Percentiles rank a stretch among this genome's conserved stretches.
Conservation (phyloP, 108 stramenopile genomes). For the Cyclostephanos invisitatus region DNA sequence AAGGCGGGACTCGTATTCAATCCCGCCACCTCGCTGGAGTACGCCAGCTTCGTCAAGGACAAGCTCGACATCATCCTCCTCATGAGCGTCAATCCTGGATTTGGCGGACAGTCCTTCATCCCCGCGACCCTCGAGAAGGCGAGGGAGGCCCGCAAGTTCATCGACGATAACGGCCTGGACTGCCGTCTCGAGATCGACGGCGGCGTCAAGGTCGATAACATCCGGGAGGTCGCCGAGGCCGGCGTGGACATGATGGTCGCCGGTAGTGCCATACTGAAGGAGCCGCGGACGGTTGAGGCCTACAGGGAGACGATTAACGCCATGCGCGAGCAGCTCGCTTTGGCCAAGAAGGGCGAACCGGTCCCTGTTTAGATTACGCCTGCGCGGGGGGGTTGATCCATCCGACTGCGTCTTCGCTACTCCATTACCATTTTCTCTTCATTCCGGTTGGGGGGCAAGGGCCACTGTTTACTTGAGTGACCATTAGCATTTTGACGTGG, state of each 20-base stretch:
- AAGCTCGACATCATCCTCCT: conserved; percentile 98
- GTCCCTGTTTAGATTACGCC: too few relatives aligned
- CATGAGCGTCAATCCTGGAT: conserved; percentile 98
- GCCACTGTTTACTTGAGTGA: too few relatives aligned
- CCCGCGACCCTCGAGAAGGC: conserved; percentile 92
- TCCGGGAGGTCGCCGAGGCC: conserved; percentile 94
- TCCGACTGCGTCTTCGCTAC: too few relatives aligned
- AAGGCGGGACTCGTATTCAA: conserved; percentile 98
- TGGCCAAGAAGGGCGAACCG: too few relatives aligned
- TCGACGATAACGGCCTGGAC: conserved; percentile 94
- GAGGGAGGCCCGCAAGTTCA: conserved; percentile 92
- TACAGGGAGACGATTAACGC: conserved; percentile 95
- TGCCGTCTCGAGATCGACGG: conserved; percentile 97
- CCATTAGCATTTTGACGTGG: too few relatives aligned
- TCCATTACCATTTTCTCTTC: too few relatives aligned
- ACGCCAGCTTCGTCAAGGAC: conserved; percentile 90
- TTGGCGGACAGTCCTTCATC: conserved; percentile 97
- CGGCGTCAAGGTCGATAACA: conserved; percentile 92
- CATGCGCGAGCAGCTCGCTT: conserved; percentile 94
- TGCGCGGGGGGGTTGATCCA: too few relatives aligned
- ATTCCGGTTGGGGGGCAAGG: too few relatives aligned
- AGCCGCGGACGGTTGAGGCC: conserved; percentile 92
- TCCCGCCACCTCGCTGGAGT: conserved; percentile 93
- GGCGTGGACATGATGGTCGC: conserved; percentile 99
- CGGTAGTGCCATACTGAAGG: conserved; percentile 95